Percentiles rank a stretch among this genome's conserved stretches.
These are phyloP conservation scores for Cadophora sp. DNA, from an alignment of 2,329 filamentous ascomycete species.

Conservation along the genomic window DNA sequence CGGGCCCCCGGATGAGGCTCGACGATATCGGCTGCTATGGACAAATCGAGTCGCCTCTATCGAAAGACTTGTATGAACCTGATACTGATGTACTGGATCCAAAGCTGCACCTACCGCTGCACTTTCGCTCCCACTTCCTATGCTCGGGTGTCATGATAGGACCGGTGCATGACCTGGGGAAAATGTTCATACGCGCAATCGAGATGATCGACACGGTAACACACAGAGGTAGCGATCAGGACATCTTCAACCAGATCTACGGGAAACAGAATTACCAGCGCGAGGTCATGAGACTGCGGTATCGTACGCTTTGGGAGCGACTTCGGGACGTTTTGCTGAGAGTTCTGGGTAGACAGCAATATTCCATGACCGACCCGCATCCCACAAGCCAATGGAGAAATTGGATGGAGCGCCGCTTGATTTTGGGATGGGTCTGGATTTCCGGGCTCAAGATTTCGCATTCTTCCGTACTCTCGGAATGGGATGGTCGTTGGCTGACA, in stretches of 20 bases:
- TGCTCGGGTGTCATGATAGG: constrained; percentile 7
- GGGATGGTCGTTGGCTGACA: not conserved
- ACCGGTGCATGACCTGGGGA: not conserved
- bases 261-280: constrained; percentile 7
- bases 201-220: not conserved
- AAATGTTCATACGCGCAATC: not conserved
- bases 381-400: not conserved
- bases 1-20: not conserved
- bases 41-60: not conserved
- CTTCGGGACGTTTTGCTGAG: not conserved
- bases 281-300: constrained; percentile 5
- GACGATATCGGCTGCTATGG: constrained; percentile 7
- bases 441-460: not conserved
- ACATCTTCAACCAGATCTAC: constrained; percentile 12
- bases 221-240: constrained; percentile 1
- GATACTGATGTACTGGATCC: not conserved
- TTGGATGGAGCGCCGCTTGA: not conserved
- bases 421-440: not conserved
- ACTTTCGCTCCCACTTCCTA: not conserved
- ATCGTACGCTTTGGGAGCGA: not conserved
- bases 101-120: not conserved
- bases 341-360: not conserved
- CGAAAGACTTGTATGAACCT: not conserved
- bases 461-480: not conserved
- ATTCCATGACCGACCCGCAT: not conserved